Percentiles rank a stretch among this genome's conserved stretches.
phyloP scores from a whole-genome alignment of 2,329 filamentous ascomycete species.

The Venturia nashicola region DNA sequence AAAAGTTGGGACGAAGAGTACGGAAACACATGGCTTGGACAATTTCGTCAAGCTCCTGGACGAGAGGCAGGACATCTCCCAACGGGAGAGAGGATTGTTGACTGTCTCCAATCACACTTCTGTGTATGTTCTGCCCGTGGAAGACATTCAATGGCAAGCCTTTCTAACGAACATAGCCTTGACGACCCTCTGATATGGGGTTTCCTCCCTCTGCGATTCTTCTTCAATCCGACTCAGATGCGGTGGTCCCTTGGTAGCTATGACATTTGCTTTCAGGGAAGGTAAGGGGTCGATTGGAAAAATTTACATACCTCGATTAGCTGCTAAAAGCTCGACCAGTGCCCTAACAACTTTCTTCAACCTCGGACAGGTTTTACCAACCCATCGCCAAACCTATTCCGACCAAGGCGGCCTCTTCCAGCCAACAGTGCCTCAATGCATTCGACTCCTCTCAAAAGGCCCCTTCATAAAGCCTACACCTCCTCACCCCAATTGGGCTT shows the following conservation, averaged over 20 bases:
- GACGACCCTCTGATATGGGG: conserved; percentile 96
- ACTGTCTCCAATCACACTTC: conserved; percentile 86
- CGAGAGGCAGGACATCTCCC: conserved; percentile 51
- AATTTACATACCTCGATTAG: conserved; percentile 5
- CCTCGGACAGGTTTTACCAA: conserved; percentile 80
- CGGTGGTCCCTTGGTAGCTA: conserved; percentile 87
- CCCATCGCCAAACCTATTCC: conserved; percentile 70
- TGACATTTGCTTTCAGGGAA: conserved; percentile 88
- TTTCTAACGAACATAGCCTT: conserved; percentile 42
- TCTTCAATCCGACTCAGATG: conserved; percentile 55
- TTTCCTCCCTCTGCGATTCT: conserved; percentile 58
- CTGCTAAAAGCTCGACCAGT: conserved; percentile 32
- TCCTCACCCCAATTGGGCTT: conserved; percentile 15
- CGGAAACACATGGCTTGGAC: conserved; percentile 62
- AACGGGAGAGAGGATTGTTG: conserved; percentile 63
- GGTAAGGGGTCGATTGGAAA: conserved; percentile 36
- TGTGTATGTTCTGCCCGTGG: conserved; percentile 50
- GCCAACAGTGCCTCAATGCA: conserved; percentile 73
- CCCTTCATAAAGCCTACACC: conserved; percentile 29
- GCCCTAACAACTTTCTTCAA: conserved; percentile 68
- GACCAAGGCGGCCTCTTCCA: conserved; percentile 77
- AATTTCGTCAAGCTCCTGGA: conserved; percentile 66
- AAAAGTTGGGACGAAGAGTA: conserved; percentile 56
- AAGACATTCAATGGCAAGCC: not conserved
- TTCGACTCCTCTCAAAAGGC: conserved; percentile 62